Conservation (phyloP, 768 basidiomycete species). For the Leccinum variicolor region DNA sequence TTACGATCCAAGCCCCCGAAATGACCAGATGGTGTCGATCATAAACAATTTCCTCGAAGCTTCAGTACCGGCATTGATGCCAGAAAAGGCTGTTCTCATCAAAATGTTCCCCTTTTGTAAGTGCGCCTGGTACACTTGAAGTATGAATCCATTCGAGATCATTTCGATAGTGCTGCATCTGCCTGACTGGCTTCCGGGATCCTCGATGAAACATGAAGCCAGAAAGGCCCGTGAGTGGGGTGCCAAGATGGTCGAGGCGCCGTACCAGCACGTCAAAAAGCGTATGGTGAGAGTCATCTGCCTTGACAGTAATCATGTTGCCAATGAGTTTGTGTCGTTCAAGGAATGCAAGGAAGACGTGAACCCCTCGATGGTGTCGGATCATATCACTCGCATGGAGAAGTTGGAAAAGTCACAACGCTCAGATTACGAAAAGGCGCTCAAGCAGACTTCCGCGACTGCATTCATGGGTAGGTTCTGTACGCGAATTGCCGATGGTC, state of each 20-base stretch:
- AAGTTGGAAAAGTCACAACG: slow-evolving; percentile 3
- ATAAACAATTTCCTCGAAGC: slow-evolving; percentile 7
- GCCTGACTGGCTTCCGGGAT: slow-evolving; percentile 26
- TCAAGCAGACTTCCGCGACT: slow-evolving; percentile 14
- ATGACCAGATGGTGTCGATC: slow-evolving; percentile 15
- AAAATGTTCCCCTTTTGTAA: slow-evolving; percentile 17
- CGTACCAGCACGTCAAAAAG: slow-evolving; percentile 12
- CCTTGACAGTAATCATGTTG: neutral
- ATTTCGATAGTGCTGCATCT: slow-evolving; percentile 19
- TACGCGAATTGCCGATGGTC: too few species aligned
- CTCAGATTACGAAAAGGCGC: slow-evolving; percentile 11
- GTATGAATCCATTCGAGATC: neutral
- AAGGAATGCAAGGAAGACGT: slow-evolving; percentile 7
- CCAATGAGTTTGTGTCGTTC: neutral
- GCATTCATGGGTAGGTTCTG: slow-evolving; percentile 12
- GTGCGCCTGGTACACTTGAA: neutral
- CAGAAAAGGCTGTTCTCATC: slow-evolving; percentile 15
- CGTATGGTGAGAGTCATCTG: slow-evolving; percentile 3
- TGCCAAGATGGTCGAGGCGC: slow-evolving; percentile 10
- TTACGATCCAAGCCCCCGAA: slow-evolving; percentile 15
- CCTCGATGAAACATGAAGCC: slow-evolving; percentile 12
- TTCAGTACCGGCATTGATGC: slow-evolving; percentile 5
- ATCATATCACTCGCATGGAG: slow-evolving; percentile 10
- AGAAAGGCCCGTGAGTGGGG: slow-evolving; percentile 6
- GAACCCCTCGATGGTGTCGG: slow-evolving; percentile 12